Evolutionary conservation across 2,329 filamentous ascomycete genomes (phyloP).

Genomic region (Alternaria incomplexa): DNA sequence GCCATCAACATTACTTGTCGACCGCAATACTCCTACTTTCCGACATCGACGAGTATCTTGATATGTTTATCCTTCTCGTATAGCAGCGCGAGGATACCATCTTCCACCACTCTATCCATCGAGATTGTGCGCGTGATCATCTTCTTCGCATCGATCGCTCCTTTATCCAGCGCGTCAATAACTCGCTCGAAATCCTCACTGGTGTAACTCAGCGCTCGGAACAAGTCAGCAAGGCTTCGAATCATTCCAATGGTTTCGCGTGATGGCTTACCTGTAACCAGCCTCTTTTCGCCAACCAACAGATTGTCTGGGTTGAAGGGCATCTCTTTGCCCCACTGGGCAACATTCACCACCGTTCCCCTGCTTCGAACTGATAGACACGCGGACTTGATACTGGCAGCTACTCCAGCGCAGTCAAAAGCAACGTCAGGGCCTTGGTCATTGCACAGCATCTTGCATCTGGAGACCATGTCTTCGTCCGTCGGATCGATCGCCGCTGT

Average conservation of each 20-base stretch:
- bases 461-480: background rate
- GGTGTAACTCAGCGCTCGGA: background rate
- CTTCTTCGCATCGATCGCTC: background rate
- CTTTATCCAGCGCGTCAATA: background rate
- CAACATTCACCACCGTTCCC: background rate
- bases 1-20: background rate
- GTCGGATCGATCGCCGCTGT: background rate
- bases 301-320: background rate
- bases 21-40: background rate
- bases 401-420: background rate
- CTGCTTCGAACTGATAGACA: background rate
- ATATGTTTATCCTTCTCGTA: background rate
- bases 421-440: background rate
- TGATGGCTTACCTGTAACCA: background rate
- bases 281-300: background rate
- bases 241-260: background rate
- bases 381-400: background rate
- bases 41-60: background rate
- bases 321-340: background rate
- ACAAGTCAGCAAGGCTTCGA: background rate
- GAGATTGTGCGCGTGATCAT: background rate
- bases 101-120: background rate
- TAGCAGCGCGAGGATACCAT: background rate
- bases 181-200: background rate
- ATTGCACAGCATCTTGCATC: background rate